phyloP scores from a whole-genome alignment of 2,329 filamentous ascomycete species.

The Verticillium zaregamsianum region DNA sequence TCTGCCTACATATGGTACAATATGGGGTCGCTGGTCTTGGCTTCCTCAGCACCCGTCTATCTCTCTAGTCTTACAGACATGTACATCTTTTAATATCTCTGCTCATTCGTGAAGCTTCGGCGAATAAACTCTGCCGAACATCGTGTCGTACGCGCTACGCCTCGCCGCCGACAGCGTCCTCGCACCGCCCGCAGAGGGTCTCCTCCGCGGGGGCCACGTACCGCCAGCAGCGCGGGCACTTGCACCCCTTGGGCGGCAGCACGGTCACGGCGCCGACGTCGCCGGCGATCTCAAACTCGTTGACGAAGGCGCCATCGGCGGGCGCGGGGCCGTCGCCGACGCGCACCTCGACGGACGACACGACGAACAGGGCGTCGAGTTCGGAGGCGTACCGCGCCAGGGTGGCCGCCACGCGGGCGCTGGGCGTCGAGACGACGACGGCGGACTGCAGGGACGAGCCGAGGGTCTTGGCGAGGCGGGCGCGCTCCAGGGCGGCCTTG shows the following conservation, averaged over 20 bases:
- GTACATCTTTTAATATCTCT: not conserved
- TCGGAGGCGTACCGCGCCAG: slow-evolving; percentile 43
- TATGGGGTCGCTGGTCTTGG: no score
- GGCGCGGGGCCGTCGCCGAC: slow-evolving; percentile 11
- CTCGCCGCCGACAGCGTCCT: slow-evolving; percentile 30
- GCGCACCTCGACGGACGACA: slow-evolving; percentile 57
- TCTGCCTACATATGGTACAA: not conserved
- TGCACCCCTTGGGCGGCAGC: slow-evolving; percentile 50
- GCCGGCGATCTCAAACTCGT: slow-evolving; percentile 34
- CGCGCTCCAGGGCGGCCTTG: slow-evolving; percentile 71
- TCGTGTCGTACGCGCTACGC: no score
- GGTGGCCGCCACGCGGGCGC: slow-evolving; percentile 24
- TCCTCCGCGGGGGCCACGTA: slow-evolving; percentile 68
- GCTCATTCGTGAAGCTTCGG: not conserved
- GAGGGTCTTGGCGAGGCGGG: slow-evolving; percentile 65
- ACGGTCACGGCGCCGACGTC: slow-evolving; percentile 35
- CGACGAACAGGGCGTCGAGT: slow-evolving; percentile 63
- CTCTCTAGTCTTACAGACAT: not conserved
- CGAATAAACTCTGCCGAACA: no score
- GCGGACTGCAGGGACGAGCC: slow-evolving; percentile 78
- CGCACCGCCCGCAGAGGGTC: slow-evolving; percentile 69
- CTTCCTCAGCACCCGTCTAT: not conserved
- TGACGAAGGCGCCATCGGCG: slow-evolving; percentile 36
- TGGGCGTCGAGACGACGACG: slow-evolving; percentile 52
- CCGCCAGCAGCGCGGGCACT: slow-evolving; percentile 88